A percentile compares a stretch with the other conserved stretches of the same genome.
Conservation (phyloP, 208 protist species). For the Acanthamoeba sp. region DNA sequence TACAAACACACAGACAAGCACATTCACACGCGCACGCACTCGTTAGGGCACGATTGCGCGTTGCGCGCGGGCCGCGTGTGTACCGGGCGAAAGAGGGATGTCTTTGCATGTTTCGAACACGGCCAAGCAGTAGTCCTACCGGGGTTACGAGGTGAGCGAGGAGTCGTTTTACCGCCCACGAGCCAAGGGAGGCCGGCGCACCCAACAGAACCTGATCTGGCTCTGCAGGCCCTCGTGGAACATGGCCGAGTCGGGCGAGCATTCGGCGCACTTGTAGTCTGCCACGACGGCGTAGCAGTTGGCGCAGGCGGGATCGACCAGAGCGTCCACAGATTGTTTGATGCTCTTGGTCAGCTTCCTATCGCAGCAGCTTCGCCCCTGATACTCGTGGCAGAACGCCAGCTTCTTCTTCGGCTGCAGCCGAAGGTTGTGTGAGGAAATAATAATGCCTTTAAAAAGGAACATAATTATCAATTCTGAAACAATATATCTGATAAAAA, state of each 20-base stretch:
- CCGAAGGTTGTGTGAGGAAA: not conserved
- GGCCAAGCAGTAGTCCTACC: not conserved
- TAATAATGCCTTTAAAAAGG: not conserved
- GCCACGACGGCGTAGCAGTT: constrained; percentile 5
- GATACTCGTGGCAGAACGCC: constrained; percentile 19
- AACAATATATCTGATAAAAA: not conserved
- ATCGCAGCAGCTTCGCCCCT: not conserved
- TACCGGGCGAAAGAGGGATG: not conserved
- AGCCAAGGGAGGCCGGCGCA: no score
- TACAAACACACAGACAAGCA: no score
- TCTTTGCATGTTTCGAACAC: not conserved
- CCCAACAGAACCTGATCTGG: constrained; percentile 29
- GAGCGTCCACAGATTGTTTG: not conserved
- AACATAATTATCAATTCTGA: not conserved
- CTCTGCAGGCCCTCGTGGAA: not conserved
- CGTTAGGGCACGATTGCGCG: no score
- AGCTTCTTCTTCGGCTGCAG: constrained; percentile 1
- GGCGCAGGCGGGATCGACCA: not conserved
- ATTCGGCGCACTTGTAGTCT: constrained; percentile 18
- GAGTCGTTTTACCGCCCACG: no score
- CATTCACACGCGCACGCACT: no score
- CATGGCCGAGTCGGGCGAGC: not conserved
- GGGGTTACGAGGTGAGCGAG: no score
- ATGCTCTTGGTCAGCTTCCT: constrained; percentile 27
- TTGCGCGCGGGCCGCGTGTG: no score